phyloP scores from a whole-genome alignment of 768 basidiomycete genomes.

The Calocybe indica region DNA sequence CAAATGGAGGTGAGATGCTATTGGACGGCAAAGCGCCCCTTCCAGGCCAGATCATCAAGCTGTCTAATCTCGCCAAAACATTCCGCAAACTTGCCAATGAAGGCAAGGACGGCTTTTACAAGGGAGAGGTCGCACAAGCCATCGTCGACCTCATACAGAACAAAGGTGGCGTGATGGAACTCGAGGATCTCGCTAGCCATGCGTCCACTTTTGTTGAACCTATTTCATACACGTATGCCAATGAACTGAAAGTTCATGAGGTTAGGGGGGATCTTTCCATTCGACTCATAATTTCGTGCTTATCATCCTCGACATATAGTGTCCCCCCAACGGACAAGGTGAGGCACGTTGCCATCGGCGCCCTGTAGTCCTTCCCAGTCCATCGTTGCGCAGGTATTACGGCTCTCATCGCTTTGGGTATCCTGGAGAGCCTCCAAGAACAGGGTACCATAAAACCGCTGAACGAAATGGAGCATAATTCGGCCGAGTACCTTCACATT shows the following conservation, averaged over 20 bases:
- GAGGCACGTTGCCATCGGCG: not conserved
- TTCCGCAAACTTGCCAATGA: slow-evolving; percentile 75
- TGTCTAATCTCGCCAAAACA: slow-evolving; percentile 79
- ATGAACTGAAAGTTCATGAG: slow-evolving; percentile 88
- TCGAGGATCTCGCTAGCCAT: slow-evolving; percentile 89
- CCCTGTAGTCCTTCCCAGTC: not conserved
- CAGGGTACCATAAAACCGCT: slow-evolving; percentile 66
- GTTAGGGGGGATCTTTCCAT: slow-evolving; percentile 30
- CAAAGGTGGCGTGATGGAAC: slow-evolving; percentile 89
- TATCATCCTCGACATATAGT: slow-evolving; percentile 37
- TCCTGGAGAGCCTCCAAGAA: slow-evolving; percentile 81
- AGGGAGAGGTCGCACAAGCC: slow-evolving; percentile 82
- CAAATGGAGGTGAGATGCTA: slow-evolving; percentile 83
- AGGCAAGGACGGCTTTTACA: slow-evolving; percentile 93
- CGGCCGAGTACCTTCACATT: slow-evolving; percentile 80
- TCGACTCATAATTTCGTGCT: not conserved
- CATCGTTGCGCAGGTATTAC: slow-evolving; percentile 58
- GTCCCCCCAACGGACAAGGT: slow-evolving; percentile 97
- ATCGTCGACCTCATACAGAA: slow-evolving; percentile 82
- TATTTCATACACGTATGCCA: slow-evolving; percentile 83
- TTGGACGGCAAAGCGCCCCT: slow-evolving; percentile 78
- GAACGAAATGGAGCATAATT: slow-evolving; percentile 84
- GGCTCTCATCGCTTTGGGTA: slow-evolving; percentile 87
- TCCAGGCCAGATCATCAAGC: slow-evolving; percentile 77
- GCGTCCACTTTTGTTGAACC: slow-evolving; percentile 78